Base-by-base conservation (phyloP, 179 eudicot species). In the Silene vulgaris region DNA sequence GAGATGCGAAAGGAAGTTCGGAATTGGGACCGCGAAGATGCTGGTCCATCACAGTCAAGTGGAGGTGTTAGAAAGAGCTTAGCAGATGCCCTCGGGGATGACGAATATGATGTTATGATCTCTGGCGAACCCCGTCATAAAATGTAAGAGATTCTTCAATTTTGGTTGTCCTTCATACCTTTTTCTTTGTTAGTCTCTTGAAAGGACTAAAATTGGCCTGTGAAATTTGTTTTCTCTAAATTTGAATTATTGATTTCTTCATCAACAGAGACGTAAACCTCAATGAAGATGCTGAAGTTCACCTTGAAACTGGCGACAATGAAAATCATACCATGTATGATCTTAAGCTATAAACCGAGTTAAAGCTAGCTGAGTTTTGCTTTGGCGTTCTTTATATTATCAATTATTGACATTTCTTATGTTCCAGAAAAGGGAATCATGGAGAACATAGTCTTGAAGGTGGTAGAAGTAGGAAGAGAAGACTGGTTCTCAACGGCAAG, bases 41-140 rank as follows among this genome's bases (percentile, higher is more conserved):
- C 78, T 75, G 86, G 85, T 81, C 82, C 82, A 45, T 77, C 86
- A 72, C 88, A 74, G 66, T 85, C 80, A 21, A 82, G 79, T 54
- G 85, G 84, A 76, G 78, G 83, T 79, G 80, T 74, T 72, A 83
- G 82, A 75, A 87, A 90, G 82, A 89, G 89, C 85, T 80, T 96
- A 75, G 97, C 92, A 70, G 99, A 96, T 85, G 99, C 99, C 65
- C 91, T 96, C 60, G 99, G 99, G 21, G 99, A 96, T 74, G 99
- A 96, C 82, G 99, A 92, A 80, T 91, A 85, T 76, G 97, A 93
- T 83, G 87, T 90, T 73, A 72, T 79, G 9, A 29, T 86, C 40
- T 77, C 88, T n/a, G 64, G 62, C 67, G 83, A 81, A 67, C 57
- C 65, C 64, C 77, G 72, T 78, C 72, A 74, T 65, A 85, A 88